Conservation (phyloP, 2,329 filamentous ascomycete genomes). For the Xylaria sp. region DNA sequence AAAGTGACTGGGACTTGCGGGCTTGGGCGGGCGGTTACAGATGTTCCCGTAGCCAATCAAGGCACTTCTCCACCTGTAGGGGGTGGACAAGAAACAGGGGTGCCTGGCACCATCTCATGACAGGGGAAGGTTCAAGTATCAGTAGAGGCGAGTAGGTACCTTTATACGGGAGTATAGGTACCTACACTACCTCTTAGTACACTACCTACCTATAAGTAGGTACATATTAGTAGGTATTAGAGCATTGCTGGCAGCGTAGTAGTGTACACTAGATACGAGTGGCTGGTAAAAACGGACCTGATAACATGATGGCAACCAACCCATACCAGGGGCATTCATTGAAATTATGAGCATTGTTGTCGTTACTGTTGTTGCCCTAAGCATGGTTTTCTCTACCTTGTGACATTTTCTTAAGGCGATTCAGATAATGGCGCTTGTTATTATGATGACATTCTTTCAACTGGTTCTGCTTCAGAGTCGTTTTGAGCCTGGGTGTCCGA, state of each 20-base stretch:
- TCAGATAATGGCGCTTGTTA: background rate
- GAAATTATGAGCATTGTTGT: too few relatives aligned
- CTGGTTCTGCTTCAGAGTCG: constrained; percentile 4
- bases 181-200: background rate
- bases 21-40: constrained; percentile 49
- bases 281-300: background rate
- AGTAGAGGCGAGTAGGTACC: background rate
- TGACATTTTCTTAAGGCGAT: background rate
- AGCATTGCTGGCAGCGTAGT: too few relatives aligned
- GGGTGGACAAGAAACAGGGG: constrained; percentile 33
- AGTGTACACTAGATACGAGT: background rate
- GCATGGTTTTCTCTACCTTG: background rate
- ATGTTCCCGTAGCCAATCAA: constrained; percentile 45
- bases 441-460: constrained; percentile 1
- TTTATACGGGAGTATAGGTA: background rate
- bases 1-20: constrained; percentile 39
- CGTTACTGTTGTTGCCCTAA: constrained; percentile 12
- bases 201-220: background rate
- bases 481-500: constrained; percentile 35
- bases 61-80: constrained; percentile 26
- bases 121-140: constrained; percentile 33
- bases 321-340: background rate
- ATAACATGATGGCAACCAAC: constrained; percentile 8
- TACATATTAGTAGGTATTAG: too few relatives aligned
- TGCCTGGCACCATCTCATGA: constrained; percentile 17